Conservation (phyloP, 1,284 basidiomycete genomes). For the Ceratobasidium sp. region DNA sequence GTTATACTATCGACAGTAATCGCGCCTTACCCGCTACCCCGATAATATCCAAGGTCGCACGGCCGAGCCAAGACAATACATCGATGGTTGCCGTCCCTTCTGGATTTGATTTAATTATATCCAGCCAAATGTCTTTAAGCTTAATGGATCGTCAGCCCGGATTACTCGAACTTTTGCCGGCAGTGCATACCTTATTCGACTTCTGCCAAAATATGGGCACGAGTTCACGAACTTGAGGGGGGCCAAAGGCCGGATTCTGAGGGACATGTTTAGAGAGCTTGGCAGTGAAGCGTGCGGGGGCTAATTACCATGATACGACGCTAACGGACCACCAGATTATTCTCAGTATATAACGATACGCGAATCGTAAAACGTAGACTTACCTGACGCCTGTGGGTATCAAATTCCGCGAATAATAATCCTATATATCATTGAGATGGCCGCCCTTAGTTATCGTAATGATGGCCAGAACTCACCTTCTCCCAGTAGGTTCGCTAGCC, state of each 20-base stretch:
- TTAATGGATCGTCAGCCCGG: neutral
- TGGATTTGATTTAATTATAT: slow-evolving; percentile 19
- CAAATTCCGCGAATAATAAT: slow-evolving; percentile 44
- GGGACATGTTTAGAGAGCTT: neutral
- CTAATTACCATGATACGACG: slow-evolving; percentile 34
- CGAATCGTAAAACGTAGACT: neutral
- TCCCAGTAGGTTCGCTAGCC: slow-evolving; percentile 24
- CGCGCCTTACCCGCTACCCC: slow-evolving; percentile 54
- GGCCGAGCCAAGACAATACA: slow-evolving; percentile 55
- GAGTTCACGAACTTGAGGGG: slow-evolving; percentile 39
- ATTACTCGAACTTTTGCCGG: neutral
- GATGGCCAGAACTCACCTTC: slow-evolving; percentile 5
- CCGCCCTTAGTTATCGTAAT: neutral
- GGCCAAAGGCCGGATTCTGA: slow-evolving; percentile 47
- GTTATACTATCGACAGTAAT: neutral
- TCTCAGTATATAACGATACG: slow-evolving; percentile 2
- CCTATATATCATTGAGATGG: slow-evolving; percentile 10
- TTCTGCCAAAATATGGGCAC: slow-evolving; percentile 44
- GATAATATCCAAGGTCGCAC: slow-evolving; percentile 59
- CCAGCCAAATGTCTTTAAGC: slow-evolving; percentile 46
- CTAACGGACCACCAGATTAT: slow-evolving; percentile 14
- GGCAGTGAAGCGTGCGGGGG: neutral
- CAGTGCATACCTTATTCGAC: slow-evolving; percentile 39
- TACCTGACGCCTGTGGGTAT: slow-evolving; percentile 47
- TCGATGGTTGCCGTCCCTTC: slow-evolving; percentile 51